These are phyloP conservation scores for Tilletia walkeri DNA, from an alignment of 1,284 basidiomycete genomes.

Conservation along the genomic window DNA sequence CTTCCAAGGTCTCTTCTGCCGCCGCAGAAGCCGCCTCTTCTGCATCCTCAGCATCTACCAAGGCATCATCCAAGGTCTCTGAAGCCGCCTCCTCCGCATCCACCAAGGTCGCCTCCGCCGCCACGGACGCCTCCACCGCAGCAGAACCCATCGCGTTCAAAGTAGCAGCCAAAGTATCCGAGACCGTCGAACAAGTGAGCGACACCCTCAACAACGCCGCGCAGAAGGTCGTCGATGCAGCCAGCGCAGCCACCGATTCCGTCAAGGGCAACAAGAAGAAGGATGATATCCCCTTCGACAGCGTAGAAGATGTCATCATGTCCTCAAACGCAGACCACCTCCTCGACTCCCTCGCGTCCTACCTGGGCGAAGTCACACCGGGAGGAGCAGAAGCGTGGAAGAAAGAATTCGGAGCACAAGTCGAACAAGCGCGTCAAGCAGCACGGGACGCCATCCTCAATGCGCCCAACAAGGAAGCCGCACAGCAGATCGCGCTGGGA, in stretches of 20 bases:
- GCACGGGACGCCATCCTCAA: constrained; percentile 13
- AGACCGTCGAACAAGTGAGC: not conserved
- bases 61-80: no score
- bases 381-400: constrained; percentile 30
- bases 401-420: constrained; percentile 32
- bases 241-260: not conserved
- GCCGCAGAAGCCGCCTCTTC: not conserved
- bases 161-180: not conserved
- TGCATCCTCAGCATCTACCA: not conserved
- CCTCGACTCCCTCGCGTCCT: constrained; percentile 28
- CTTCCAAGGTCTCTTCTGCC: no score
- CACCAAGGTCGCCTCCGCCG: not conserved
- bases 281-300: constrained; percentile 24
- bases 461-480: not conserved
- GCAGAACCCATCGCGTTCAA: not conserved
- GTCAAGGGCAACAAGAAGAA: constrained; percentile 9
- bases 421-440: constrained; percentile 30
- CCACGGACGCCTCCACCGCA: not conserved
- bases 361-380: constrained; percentile 15
- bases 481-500: constrained; percentile 36
- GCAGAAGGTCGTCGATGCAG: constrained; percentile 15
- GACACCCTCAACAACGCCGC: constrained; percentile 2
- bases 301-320: constrained; percentile 25
- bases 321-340: constrained; percentile 24
- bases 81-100: no score